A percentile compares a stretch with the other conserved stretches of the same genome.
Evolutionary conservation across 495 filamentous ascomycete species (phyloP).

Genomic region (Tuber microsphaerosporum): DNA sequence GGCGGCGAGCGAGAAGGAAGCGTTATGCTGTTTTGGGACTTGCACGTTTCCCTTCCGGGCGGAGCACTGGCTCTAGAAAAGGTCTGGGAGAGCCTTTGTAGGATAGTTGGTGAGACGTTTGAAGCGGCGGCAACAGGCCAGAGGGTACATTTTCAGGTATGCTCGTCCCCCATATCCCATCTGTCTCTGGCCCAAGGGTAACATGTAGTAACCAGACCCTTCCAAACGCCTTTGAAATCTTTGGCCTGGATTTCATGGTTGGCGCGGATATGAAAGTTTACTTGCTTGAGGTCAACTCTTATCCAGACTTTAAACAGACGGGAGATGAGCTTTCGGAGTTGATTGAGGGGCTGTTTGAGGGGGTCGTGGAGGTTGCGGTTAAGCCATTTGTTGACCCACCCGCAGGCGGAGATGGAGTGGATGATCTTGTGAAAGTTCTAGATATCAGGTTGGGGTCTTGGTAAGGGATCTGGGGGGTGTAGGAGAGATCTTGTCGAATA

Average conservation of each 20-base stretch:
- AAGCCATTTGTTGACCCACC: slow-evolving; percentile 53
- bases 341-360: slow-evolving; percentile 68
- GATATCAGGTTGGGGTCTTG: slow-evolving; percentile 58
- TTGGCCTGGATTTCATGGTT: slow-evolving; percentile 83
- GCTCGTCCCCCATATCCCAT: not conserved
- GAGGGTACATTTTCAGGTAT: slow-evolving; percentile 75
- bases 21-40: slow-evolving; percentile 64
- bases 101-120: slow-evolving; percentile 66
- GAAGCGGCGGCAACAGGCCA: slow-evolving; percentile 74
- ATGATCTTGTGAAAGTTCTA: slow-evolving; percentile 51
- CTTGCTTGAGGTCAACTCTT: slow-evolving; percentile 91
- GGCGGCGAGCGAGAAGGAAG: slow-evolving; percentile 52
- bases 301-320: slow-evolving; percentile 89
- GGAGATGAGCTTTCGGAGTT: slow-evolving; percentile 63
- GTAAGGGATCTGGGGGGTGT: slow-evolving; percentile 16
- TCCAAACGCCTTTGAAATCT: slow-evolving; percentile 83
- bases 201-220: slow-evolving; percentile 47
- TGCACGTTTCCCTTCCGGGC: slow-evolving; percentile 44
- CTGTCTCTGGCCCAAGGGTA: not conserved
- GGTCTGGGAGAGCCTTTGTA: slow-evolving; percentile 66
- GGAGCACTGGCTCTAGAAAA: slow-evolving; percentile 35
- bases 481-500: not conserved
- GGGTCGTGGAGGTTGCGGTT: slow-evolving; percentile 60
- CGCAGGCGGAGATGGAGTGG: not conserved
- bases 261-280: slow-evolving; percentile 58